Evolutionary conservation across 106 monocot species (phyloP), one percentile per base, ranked within the genome.

Genomic region (Apostasia ramifera): DNA sequence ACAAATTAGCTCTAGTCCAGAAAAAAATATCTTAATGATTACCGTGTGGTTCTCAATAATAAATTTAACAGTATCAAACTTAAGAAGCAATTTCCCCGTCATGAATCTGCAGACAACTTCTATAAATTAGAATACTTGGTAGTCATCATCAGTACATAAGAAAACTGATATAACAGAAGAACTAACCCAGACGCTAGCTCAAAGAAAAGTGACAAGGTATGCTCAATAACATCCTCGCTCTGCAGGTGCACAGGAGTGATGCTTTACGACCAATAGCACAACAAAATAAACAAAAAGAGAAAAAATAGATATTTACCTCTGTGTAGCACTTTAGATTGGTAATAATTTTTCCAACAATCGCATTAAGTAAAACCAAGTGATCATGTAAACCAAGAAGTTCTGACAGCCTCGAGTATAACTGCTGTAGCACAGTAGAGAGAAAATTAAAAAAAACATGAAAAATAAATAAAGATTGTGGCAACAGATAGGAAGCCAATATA

Each of bases 31-130:
- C 37, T 48, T 15, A 7, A 4, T 26, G 5, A 13, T 78, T 89
- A 98, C 97, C 60, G 90, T 89, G 47, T 98, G 97, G 81, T 98
- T 69, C 42, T 67, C 77, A 64, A 98, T 90, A 26, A 98, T 93
- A 75, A 85, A 98, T 63, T 87, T 98, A 39, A 93, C 77, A 69
- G 87, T 76, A 63, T 98, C 97, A 79, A 98, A 78, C 78, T 98
- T 98, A 63, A 98, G 92, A 52, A 98, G 78, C n/a, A 98, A 78
- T 55, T 98, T 98, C 71, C 97, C 97, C 76, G 97, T 93, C 97
- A 98, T 98, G 71, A 90, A 98, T 38, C 97, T 98, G 83, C 68
- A 80, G 76, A 11, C 11, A 81, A 77, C 63, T 63, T 61, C 47
- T 73, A 26, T 80, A 39, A 70, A 75, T 57, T 47, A 77, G 47